Evolutionary conservation across 1,284 basidiomycete species (phyloP), one percentile per base, ranked within the genome.

Genomic region (Apiotrichum gamsii): DNA sequence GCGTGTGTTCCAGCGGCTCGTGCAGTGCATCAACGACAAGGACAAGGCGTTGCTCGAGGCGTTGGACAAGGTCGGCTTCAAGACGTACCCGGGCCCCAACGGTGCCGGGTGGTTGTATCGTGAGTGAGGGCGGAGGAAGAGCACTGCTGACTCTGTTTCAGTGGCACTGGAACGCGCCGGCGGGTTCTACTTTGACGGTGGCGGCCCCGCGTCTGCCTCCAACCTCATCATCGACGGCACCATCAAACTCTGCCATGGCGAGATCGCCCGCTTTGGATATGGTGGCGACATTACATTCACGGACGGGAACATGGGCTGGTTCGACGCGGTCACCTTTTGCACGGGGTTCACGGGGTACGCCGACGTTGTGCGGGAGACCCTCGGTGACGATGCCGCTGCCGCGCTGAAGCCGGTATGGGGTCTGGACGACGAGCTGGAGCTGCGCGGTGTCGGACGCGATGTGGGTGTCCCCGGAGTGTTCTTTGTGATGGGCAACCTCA

Each of bases 201-300:
- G 84, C 45, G 43, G 46, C 21, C n/a, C n/a, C n/a, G n/a, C n/a
- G n/a, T n/a, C n/a, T n/a, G n/a, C n/a, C n/a, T 31, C 28, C 33
- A 77, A 82, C 61, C 66, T 80, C 48, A 79, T 87, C 56, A 75
- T 80, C 23, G 81, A 85, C 47, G 80, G 81, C 23, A 81, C 83
- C 60, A 85, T 88, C 70, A 85, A 85, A 64, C 70, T 87, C 39
- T 84, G 86, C 69, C 81, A 77, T 57, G 82, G 82, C 36, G 71
- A 76, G 45, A 77, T 83, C 51, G 72, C 77, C 16, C 51, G 52
- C 13, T 68, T 66, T 40, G 58, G 58, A 29, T 21, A 78, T 0
- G 74, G 78, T 54, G 76, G 67, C 8, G 79, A 79, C 0, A 60
- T 87, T 10, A 75, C 74, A 39, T 87, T 87, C 57, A 77, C 78